These are phyloP conservation scores for Byssoonygena ceratinophila DNA, from an alignment of 2,329 filamentous ascomycete genomes.

Conservation along the genomic window DNA sequence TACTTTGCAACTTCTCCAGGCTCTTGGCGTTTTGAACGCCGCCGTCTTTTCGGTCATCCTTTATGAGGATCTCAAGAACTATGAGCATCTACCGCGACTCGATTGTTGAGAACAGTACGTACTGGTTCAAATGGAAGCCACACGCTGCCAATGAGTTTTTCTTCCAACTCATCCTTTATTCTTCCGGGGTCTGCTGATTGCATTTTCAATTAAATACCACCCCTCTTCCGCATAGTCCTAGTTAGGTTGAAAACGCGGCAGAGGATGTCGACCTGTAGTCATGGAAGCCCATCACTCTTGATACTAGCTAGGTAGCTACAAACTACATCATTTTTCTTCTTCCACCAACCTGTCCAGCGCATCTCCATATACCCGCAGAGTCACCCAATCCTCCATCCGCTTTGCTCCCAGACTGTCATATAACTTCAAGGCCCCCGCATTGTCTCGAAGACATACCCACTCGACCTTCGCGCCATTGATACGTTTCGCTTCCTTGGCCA, in stretches of 20 bases:
- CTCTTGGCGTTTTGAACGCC: too few relatives aligned
- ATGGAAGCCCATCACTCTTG: too few relatives aligned
- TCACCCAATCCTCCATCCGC: constrained; percentile 5
- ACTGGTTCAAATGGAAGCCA: constrained; percentile 8
- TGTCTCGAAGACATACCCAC: constrained; percentile 4
- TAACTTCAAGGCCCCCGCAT: constrained; percentile 1
- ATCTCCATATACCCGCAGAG: background rate
- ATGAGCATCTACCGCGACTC: background rate
- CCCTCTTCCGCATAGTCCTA: too few relatives aligned
- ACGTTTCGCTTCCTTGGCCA: background rate
- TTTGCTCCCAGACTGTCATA: constrained; percentile 3
- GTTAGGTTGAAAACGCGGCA: too few relatives aligned
- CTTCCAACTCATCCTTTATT: too few relatives aligned
- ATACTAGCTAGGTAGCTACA: too few relatives aligned
- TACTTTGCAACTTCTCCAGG: too few relatives aligned
- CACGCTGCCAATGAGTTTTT: constrained; percentile 1
- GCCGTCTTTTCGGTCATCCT: too few relatives aligned
- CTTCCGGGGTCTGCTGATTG: too few relatives aligned
- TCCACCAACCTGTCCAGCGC: background rate
- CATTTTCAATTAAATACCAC: too few relatives aligned
- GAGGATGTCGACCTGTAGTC: too few relatives aligned
- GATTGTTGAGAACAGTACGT: background rate
- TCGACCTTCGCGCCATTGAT: background rate
- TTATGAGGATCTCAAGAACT: too few relatives aligned
- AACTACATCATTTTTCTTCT: background rate